Percentiles rank a stretch among this genome's conserved stretches.
These are phyloP conservation scores for Alternaria gansuensis DNA, from an alignment of 2,329 filamentous ascomycete genomes.

Conservation along the genomic window DNA sequence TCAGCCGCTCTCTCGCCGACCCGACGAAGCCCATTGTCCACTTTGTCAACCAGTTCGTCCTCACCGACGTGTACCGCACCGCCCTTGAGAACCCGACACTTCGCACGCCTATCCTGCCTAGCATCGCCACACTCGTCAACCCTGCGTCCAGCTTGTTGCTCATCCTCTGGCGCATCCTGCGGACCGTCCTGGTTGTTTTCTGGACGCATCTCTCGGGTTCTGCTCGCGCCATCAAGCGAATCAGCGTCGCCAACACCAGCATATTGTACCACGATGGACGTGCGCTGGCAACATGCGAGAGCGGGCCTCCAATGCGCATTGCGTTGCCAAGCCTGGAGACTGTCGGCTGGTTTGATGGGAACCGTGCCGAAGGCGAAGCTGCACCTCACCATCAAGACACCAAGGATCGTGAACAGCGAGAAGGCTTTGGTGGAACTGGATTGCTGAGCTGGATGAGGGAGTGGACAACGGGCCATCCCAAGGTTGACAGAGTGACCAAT, in stretches of 20 bases:
- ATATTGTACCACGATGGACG: conserved; percentile 73
- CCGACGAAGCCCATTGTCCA: conserved; percentile 62
- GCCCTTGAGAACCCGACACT: conserved; percentile 60
- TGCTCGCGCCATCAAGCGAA: conserved; percentile 67
- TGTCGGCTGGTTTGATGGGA: conserved; percentile 74
- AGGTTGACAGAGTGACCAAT: conserved; percentile 69
- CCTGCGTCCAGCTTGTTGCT: conserved; percentile 63
- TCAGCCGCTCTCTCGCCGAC: conserved; percentile 55
- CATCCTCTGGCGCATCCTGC: conserved; percentile 63
- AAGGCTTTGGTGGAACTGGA: conserved; percentile 64
- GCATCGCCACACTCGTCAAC: conserved; percentile 71
- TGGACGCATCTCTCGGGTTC: conserved; percentile 67
- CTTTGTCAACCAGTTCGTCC: conserved; percentile 74
- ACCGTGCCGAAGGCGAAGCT: conserved; percentile 62
- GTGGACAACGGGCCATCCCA: conserved; percentile 75
- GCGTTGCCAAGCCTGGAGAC: conserved; percentile 71
- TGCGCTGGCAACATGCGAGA: conserved; percentile 74
- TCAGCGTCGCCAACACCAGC: conserved; percentile 75
- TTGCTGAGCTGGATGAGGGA: conserved; percentile 70
- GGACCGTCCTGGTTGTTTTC: conserved; percentile 66
- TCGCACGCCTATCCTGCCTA: conserved; percentile 68
- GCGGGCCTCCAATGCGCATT: conserved; percentile 73
- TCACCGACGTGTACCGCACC: conserved; percentile 72
- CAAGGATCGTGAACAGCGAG: conserved; percentile 19
- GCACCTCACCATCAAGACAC: conserved; percentile 26